These are phyloP conservation scores for Blumeria hordei DNA, from an alignment of 2,329 filamentous ascomycete species.

Conservation along the genomic window DNA sequence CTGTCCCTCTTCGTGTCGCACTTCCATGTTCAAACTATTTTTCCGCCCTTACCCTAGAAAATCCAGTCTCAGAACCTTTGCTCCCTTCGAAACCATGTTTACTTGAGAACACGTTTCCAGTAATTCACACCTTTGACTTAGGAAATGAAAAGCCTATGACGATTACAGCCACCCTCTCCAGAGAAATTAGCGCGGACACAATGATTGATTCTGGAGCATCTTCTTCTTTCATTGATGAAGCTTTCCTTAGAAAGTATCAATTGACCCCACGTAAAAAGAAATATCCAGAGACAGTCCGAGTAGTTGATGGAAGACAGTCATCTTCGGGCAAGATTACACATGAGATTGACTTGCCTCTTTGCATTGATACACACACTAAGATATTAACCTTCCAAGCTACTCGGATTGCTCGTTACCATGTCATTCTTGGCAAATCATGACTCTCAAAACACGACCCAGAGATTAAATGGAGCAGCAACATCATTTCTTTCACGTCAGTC, in stretches of 20 bases:
- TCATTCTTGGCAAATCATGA: neutral
- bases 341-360: neutral
- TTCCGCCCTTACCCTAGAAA: neutral
- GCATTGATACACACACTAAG: neutral
- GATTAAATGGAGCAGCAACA: slow-evolving; percentile 1
- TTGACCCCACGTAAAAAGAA: neutral
- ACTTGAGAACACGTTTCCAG: neutral
- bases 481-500: neutral
- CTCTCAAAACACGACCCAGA: neutral
- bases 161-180: neutral
- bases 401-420: neutral
- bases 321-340: neutral
- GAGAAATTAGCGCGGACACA: neutral
- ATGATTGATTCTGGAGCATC: slow-evolving; percentile 1
- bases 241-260: neutral
- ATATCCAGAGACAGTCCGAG: neutral
- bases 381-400: neutral
- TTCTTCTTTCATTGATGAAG: neutral
- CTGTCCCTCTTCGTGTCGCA: neutral
- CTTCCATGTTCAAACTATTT: neutral
- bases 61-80: neutral
- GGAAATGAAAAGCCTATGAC: neutral
- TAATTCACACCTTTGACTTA: neutral
- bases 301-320: neutral
- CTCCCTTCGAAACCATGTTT: neutral